Conservation (phyloP, 345 rosid genomes). For the Populus davidiana region DNA sequence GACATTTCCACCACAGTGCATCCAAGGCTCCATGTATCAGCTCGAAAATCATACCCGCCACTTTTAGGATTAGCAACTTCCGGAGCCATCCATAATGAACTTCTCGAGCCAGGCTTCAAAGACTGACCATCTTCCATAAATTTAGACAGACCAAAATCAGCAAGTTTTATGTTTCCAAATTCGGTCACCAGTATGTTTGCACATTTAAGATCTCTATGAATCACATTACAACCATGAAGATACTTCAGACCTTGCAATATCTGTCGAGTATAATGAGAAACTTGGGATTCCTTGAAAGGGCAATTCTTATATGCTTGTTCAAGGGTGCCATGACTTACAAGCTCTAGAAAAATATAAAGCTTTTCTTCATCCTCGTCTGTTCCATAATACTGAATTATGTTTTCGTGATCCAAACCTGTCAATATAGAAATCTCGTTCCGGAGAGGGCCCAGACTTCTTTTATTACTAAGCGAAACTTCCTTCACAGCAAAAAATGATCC, state of each 20-base stretch:
- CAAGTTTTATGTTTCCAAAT: conserved; percentile 36
- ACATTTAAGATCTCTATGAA: conserved; percentile 43
- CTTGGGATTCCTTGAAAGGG: conserved; percentile 21
- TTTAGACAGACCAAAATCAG: conserved; percentile 46
- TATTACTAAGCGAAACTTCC: background rate
- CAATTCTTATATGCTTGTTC: conserved; percentile 21
- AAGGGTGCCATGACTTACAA: conserved; percentile 29
- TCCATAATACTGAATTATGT: background rate
- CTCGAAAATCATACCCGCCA: conserved; percentile 54
- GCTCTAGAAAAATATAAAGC: conserved; percentile 31
- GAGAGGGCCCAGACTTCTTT: background rate
- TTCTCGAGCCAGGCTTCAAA: conserved; percentile 14
- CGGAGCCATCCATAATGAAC: conserved; percentile 31
- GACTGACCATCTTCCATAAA: background rate
- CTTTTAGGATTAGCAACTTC: conserved; percentile 39
- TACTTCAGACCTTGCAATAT: conserved; percentile 26
- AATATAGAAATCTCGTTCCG: too few relatives aligned
- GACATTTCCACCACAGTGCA: conserved; percentile 79
- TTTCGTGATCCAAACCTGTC: conserved; percentile 4
- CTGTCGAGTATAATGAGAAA: conserved; percentile 26
- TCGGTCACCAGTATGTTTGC: conserved; percentile 39
- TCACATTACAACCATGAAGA: conserved; percentile 24
- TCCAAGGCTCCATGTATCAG: conserved; percentile 91
- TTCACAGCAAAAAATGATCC: background rate
- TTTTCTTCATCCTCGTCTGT: conserved; percentile 7